Conservation (phyloP, 495 filamentous ascomycete species). For the Letharia columbiana region DNA sequence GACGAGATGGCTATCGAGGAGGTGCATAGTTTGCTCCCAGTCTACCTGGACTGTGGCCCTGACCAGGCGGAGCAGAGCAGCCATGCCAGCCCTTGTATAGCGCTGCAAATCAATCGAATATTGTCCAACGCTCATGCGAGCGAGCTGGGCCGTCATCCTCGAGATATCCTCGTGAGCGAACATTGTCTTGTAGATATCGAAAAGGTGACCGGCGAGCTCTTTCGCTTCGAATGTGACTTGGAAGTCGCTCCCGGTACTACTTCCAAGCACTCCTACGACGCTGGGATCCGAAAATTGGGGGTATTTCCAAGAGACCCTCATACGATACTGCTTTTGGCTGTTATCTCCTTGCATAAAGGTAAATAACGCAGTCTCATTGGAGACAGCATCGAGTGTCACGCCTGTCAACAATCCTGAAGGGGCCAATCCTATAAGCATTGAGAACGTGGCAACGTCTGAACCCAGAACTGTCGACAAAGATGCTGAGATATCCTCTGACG, state of each 20-base stretch:
- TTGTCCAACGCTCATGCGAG: not conserved
- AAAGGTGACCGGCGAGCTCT: slow-evolving; percentile 33
- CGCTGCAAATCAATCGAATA: slow-evolving; percentile 14
- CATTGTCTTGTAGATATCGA: slow-evolving; percentile 36
- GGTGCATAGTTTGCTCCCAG: slow-evolving; percentile 30
- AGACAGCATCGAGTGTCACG: slow-evolving; percentile 14
- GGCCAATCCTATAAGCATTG: slow-evolving; percentile 39
- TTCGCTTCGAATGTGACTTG: slow-evolving; percentile 24
- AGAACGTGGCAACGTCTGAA: slow-evolving; percentile 39
- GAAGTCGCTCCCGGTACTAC: slow-evolving; percentile 15
- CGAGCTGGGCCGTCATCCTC: slow-evolving; percentile 15
- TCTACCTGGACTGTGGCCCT: slow-evolving; percentile 25
- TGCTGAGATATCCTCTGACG: slow-evolving; percentile 14
- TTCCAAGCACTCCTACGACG: slow-evolving; percentile 19
- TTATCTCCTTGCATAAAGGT: not conserved
- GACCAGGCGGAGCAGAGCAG: slow-evolving; percentile 29
- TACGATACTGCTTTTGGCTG: slow-evolving; percentile 13
- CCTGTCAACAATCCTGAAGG: slow-evolving; percentile 46
- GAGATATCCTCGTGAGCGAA: slow-evolving; percentile 33
- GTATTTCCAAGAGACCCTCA: slow-evolving; percentile 23
- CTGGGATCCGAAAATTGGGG: slow-evolving; percentile 24
- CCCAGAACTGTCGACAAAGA: slow-evolving; percentile 31
- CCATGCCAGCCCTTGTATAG: slow-evolving; percentile 39
- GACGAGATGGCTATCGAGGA: slow-evolving; percentile 26
- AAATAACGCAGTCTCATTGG: slow-evolving; percentile 11